Evolutionary conservation across 2,329 filamentous ascomycete genomes (phyloP), one percentile per base, ranked within the genome.

Genomic region (Escovopsis sp.): DNA sequence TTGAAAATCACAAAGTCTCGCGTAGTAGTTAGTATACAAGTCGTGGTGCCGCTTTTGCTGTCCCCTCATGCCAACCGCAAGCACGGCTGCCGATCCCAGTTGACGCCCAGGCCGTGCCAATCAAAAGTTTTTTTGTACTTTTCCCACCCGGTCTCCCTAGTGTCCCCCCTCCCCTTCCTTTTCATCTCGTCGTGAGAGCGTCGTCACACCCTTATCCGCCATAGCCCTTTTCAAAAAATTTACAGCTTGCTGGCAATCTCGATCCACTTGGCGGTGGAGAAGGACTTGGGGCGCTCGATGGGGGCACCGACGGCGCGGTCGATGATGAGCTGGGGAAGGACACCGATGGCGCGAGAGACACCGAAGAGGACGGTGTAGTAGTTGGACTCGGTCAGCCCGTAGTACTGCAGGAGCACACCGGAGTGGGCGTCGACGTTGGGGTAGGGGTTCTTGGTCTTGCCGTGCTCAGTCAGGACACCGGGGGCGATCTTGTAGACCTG

Each of bases 401-500:
- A 98, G 82, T 98, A 91, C 75, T 98, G 91, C 56, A 98, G 85
- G 52, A 98, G 85, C 53, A 98, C 91, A 76, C 91, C 91, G 29
- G 88, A 95, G 83, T 96, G 91, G 60, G 89, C 88, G 61, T 96
- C 89, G 60, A 96, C 88, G 74, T 96, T 96, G 68, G 91, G 91
- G 78, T 76, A 96, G 53, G 89, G 89, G 84, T 96, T 95, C 84
- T 96, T 96, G 76, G 89, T 96, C 85, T 98, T 98, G 72, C 91
- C 91, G 74, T 98, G 91, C 81, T 98, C 87, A 53, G 91, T 98
- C 64, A 98, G 76, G 57, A 98, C 91, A 59, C 82, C 84, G 51
- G 91, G 91, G 51, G 91, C 91, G 58, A 98, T 96, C 85, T 98
- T 98, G 84, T 96, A 98, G 56, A 98, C 91, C 74, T 98, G 91